Evolutionary conservation across 2,329 filamentous ascomycete species (phyloP).

Genomic region (Microsporum ferrugineum): DNA sequence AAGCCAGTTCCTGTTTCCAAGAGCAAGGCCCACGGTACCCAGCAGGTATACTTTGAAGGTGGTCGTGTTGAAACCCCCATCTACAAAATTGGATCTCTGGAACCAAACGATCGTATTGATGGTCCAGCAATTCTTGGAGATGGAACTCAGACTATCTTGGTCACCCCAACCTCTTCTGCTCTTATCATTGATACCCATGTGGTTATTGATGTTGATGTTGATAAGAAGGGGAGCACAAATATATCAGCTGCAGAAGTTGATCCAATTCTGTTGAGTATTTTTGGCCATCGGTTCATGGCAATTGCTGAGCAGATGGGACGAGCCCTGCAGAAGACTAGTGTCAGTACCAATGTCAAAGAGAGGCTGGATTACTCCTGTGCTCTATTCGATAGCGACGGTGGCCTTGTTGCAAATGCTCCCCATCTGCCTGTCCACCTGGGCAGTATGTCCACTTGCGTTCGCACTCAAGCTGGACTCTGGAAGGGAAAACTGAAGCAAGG

Average conservation of each 20-base stretch:
- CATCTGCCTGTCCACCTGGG: constrained; percentile 69
- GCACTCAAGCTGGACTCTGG: constrained; percentile 67
- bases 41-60: constrained; percentile 73
- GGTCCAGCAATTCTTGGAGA: constrained; percentile 78
- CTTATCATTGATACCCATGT: constrained; percentile 72
- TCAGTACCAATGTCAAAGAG: constrained; percentile 69
- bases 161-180: constrained; percentile 61
- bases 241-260: constrained; percentile 45
- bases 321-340: constrained; percentile 66
- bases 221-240: constrained; percentile 37
- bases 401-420: constrained; percentile 63
- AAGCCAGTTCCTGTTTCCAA: constrained; percentile 46
- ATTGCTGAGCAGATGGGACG: constrained; percentile 78
- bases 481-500: constrained; percentile 63
- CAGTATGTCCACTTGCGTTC: constrained; percentile 68
- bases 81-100: constrained; percentile 67
- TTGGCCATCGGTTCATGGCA: constrained; percentile 73
- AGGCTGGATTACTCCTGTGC: constrained; percentile 68
- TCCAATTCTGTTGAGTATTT: constrained; percentile 66
- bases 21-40: constrained; percentile 54
- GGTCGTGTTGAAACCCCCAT: constrained; percentile 67
- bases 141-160: constrained; percentile 64
- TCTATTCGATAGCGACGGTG: constrained; percentile 59
- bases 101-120: constrained; percentile 57
- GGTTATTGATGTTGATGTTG: constrained; percentile 61